Base-by-base conservation (phyloP, 768 basidiomycete species). In the Tremella mesenterica region DNA sequence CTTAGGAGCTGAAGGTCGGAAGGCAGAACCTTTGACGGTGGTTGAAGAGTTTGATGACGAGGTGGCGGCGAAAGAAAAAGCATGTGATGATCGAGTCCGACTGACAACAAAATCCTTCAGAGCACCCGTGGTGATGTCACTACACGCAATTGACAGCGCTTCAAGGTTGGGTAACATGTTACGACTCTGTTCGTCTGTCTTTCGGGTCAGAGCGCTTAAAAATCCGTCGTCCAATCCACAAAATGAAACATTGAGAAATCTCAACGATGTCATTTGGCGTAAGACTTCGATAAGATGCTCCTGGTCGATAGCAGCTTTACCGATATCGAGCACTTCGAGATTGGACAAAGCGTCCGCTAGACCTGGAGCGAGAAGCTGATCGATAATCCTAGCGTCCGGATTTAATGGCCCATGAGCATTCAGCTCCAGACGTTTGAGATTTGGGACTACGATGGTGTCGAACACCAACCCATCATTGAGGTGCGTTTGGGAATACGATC, bases 191-290 rank as follows among this genome's bases (percentile, higher is more conserved):
- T 44, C 48, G n/a, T 26, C 27, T 13, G 27, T 23, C 2, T 36
- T 14, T 14, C 51, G 57, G 6, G 46, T 48, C 1, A 67, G 30
- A 2, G 53, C 48, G 23, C 58, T 47, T 29, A 67, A 25, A 45
- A 67, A 67, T 9, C 16, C 20, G 21, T 45, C 27, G 25, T 52
- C 45, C 5, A 65, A 14, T 18, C 56, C 48, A 28, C 62, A 62
- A 20, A 28, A 51, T 4, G 63, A 57, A 9, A 67, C 53, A 44
- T 67, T 64, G 25, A 67, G 53, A 41, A 60, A 67, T 23, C 47
- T 27, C 8, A 67, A 52, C 1, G 34, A 5, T 2, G 48, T 44
- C 48, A 62, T n/a, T 8, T 54, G 33, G n/a, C 28, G 12, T 3
- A 67, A 36, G 23, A 56, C 34, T 3, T 31, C 31, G 4, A 53